Conservation (phyloP, 306 rosid species). For the Prunus persica region DNA sequence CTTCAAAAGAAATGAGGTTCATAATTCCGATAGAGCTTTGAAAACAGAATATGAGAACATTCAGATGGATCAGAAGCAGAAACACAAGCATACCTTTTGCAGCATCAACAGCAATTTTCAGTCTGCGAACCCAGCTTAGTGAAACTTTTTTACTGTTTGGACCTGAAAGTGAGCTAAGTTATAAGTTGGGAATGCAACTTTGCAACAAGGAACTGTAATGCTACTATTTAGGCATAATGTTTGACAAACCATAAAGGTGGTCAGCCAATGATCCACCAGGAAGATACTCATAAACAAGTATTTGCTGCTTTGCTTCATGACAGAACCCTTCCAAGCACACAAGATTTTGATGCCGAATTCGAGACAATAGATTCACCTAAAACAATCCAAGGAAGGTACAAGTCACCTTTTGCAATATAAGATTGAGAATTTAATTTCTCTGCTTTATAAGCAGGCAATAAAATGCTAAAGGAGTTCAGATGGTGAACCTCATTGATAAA, state of each 20-base stretch:
- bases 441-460: neutral
- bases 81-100: constrained; percentile 62
- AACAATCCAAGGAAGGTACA: neutral
- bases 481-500: constrained; percentile 81
- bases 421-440: neutral
- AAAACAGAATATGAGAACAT: neutral
- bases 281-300: constrained; percentile 87
- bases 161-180: constrained; percentile 40
- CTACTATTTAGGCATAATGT: neutral
- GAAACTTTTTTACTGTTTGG: constrained; percentile 47
- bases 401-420: no score
- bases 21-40: neutral
- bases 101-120: constrained; percentile 93
- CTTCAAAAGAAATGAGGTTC: constrained; percentile 35
- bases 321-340: constrained; percentile 91
- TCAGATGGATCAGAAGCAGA: neutral
- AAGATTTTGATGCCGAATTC: constrained; percentile 82
- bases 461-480: constrained; percentile 1
- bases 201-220: neutral
- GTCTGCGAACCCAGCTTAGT: constrained; percentile 88
- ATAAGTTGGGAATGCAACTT: neutral
- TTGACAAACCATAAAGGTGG: constrained; percentile 71
- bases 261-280: constrained; percentile 90
- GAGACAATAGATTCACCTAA: constrained; percentile 77
- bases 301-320: constrained; percentile 84